Evolutionary conservation across 768 basidiomycete species (phyloP).

Genomic region (Podaxis sp.): DNA sequence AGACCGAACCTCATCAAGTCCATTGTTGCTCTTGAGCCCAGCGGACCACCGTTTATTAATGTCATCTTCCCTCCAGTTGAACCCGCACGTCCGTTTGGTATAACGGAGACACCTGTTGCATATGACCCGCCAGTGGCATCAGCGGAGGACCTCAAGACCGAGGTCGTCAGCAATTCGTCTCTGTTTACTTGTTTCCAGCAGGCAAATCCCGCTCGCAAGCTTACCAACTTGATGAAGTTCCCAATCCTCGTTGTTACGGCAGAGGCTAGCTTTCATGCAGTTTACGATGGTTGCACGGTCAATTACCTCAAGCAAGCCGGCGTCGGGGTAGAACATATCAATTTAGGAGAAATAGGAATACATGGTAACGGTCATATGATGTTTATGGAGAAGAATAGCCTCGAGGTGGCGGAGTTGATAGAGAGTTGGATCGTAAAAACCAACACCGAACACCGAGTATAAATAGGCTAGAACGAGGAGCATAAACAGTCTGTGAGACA

Average conservation of each 20-base stretch:
- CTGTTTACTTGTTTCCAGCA: conserved; percentile 43
- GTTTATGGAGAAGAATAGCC: conserved; percentile 51
- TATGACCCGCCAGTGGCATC: conserved; percentile 40
- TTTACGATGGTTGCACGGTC: conserved; percentile 46
- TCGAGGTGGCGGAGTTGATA: conserved; percentile 39
- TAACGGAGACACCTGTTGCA: conserved; percentile 44
- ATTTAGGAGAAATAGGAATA: conserved; percentile 42
- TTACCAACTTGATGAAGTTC: conserved; percentile 39
- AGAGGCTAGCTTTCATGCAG: conserved; percentile 47
- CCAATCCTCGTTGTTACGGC: conserved; percentile 49
- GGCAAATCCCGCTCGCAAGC: conserved; percentile 35
- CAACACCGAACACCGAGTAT: neutral
- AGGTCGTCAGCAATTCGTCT: conserved; percentile 24
- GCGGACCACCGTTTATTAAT: conserved; percentile 46
- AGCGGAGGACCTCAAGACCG: conserved; percentile 32
- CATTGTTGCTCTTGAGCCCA: conserved; percentile 49
- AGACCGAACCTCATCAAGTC: conserved; percentile 43
- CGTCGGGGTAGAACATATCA: conserved; percentile 39
- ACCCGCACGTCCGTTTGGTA: conserved; percentile 39
- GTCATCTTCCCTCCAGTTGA: conserved; percentile 36
- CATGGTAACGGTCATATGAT: conserved; percentile 56
- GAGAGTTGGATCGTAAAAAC: conserved; percentile 30
- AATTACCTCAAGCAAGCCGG: conserved; percentile 43
- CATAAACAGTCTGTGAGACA: neutral
- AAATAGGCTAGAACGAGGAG: neutral